Evolutionary conservation across 2,329 filamentous ascomycete genomes (phyloP), one percentile per base, ranked within the genome.

Genomic region (Graphilbum fragrans): DNA sequence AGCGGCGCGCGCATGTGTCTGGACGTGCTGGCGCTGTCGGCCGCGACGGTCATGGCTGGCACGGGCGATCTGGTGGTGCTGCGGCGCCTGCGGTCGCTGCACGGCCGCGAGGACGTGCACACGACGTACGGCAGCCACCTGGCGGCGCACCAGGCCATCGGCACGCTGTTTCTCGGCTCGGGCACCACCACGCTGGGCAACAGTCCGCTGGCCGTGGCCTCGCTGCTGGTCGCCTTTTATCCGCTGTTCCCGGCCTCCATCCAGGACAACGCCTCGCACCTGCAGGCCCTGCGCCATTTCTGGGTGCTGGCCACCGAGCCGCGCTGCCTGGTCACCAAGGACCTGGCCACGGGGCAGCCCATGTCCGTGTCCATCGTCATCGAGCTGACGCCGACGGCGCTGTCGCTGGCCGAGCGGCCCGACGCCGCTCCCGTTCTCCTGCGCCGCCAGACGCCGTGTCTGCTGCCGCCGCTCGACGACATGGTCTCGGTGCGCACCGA

Each of bases 261-360:
- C 2, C 82, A 94, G 53, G 92, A 98, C 62, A 96, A 96, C 55
- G 82, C 85, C 49, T 87, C 86, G 11, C 92, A 98, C 53, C 70
- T 98, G 6, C 92, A 98, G 64, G 92, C 93, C 4, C 92, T 98
- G 64, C 79, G 93, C 5, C 90, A 98, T 60, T 84, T 98, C 55
- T 98, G 92, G 92, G 90, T 94, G 11, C 70, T 98, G 4, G 92
- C 92, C 2, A 82, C 85, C 0, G 92, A 98, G 53, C 77, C 86
- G 10, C 77, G 93, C 39, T 96, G 90, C 55, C 72, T 98, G 0
- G 77, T 98, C 1, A 76, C 86, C 17, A 84, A 90, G 46, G 92
- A 98, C 51, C 74, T 92, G 3, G 80, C 92, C 45, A 94, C 86
- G 0, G 78, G 82, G 33, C 78, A 86, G 35, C 83, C 88, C 1